A percentile compares a stretch with the other conserved stretches of the same genome.
Evolutionary conservation across 2,329 filamentous ascomycete genomes (phyloP).

Genomic region (Talaromyces rugulosus): DNA sequence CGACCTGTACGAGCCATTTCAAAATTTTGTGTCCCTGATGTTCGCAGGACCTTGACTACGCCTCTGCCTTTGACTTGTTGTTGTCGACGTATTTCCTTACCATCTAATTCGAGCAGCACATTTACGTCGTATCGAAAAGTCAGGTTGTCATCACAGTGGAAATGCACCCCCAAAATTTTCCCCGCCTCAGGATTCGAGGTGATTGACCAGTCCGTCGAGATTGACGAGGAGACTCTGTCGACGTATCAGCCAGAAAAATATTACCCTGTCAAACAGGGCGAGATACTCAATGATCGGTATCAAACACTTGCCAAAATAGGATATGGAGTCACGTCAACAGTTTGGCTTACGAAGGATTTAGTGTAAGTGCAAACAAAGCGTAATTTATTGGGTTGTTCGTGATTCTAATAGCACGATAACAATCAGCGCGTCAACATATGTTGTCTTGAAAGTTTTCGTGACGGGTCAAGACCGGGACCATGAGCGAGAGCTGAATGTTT

Average conservation of each 20-base stretch:
- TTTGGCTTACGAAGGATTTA: slow-evolving; percentile 34
- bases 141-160: background rate
- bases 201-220: background rate
- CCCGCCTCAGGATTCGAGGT: background rate
- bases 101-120: background rate
- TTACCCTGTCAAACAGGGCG: slow-evolving; percentile 28
- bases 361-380: slow-evolving; percentile 11
- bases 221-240: slow-evolving; percentile 3
- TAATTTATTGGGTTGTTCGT: background rate
- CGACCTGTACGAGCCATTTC: background rate
- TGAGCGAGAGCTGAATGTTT: background rate
- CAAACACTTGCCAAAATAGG: slow-evolving; percentile 33
- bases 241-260: background rate
- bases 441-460: slow-evolving; percentile 27
- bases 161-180: background rate
- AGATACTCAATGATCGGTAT: slow-evolving; percentile 27
- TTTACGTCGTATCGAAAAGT: background rate
- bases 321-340: slow-evolving; percentile 33
- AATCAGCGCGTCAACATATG: slow-evolving; percentile 23
- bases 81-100: background rate
- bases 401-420: background rate
- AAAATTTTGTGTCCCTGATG: background rate
- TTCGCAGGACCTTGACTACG: background rate
- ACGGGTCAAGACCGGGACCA: slow-evolving; percentile 17
- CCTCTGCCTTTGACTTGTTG: too few species aligned